A percentile compares a stretch with the other conserved stretches of the same genome.
Evolutionary conservation across 2,329 filamentous ascomycete species (phyloP).

Genomic region (Diplodia mutila): DNA sequence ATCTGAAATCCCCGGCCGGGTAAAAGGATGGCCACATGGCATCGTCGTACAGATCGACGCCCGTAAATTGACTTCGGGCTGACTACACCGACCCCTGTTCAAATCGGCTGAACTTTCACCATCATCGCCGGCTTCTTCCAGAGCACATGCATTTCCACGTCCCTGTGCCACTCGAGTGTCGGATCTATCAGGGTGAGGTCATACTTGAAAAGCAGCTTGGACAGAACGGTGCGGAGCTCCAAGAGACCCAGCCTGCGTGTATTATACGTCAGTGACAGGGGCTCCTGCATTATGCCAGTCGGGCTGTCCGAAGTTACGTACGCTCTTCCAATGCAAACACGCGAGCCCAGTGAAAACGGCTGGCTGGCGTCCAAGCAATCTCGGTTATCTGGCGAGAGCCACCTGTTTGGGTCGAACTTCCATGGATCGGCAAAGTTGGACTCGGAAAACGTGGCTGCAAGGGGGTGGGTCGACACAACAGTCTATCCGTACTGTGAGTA

Average conservation of each 20-base stretch:
- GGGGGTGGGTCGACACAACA: slow-evolving; percentile 30
- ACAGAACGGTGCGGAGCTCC: background rate
- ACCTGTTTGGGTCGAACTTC: slow-evolving; percentile 34
- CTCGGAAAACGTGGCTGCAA: slow-evolving; percentile 29
- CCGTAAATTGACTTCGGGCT: background rate
- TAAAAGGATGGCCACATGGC: background rate
- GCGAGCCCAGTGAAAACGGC: slow-evolving; percentile 21
- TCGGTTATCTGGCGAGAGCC: slow-evolving; percentile 28
- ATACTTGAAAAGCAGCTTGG: background rate
- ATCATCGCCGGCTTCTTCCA: background rate
- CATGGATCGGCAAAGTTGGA: slow-evolving; percentile 33
- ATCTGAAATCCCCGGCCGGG: background rate
- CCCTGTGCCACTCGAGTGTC: background rate
- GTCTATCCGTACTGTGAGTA: background rate
- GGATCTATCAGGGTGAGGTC: background rate
- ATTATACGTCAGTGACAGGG: background rate
- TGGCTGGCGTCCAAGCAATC: slow-evolving; percentile 26
- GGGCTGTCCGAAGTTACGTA: background rate
- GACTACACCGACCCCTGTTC: background rate
- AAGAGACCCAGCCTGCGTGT: background rate
- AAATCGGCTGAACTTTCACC: background rate
- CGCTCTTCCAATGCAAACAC: background rate
- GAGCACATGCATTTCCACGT: background rate
- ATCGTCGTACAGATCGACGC: background rate
- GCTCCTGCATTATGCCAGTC: background rate